A percentile compares a stretch with the other conserved stretches of the same genome.
Evolutionary conservation across 306 rosid species (phyloP).

Genomic region (Betula pendula): DNA sequence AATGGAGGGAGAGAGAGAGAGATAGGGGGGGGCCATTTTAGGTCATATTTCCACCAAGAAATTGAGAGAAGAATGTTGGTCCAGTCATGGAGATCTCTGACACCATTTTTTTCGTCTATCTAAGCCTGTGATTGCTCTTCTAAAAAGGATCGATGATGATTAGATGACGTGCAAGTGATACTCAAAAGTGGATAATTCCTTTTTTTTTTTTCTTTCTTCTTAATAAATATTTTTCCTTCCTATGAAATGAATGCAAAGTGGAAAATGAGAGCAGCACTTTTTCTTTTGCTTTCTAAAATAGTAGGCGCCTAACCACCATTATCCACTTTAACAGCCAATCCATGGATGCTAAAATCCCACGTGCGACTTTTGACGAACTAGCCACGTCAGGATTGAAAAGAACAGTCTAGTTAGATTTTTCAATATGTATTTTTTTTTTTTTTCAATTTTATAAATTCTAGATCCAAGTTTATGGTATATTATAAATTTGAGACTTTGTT

Average conservation of each 20-base stretch:
- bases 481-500: too few relatives aligned
- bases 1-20: neutral
- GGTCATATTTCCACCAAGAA: conserved; percentile 22
- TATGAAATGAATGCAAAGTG: conserved; percentile 10
- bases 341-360: neutral
- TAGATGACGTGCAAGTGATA: conserved; percentile 27
- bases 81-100: conserved; percentile 7
- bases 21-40: conserved; percentile 1
- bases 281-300: conserved; percentile 4
- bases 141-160: neutral
- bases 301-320: conserved; percentile 30
- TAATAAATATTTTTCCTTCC: neutral
- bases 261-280: neutral
- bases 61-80: neutral
- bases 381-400: neutral
- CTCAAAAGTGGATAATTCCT: conserved; percentile 18
- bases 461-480: too few relatives aligned
- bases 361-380: neutral
- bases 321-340: neutral
- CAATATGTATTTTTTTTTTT: too few relatives aligned
- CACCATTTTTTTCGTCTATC: conserved; percentile 13
- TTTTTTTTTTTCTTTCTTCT: too few relatives aligned
- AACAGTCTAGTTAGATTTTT: neutral
- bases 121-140: conserved; percentile 14
- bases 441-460: too few relatives aligned